Conservation (phyloP, 805 yeast species). For the Yarrowia alimentaria region DNA sequence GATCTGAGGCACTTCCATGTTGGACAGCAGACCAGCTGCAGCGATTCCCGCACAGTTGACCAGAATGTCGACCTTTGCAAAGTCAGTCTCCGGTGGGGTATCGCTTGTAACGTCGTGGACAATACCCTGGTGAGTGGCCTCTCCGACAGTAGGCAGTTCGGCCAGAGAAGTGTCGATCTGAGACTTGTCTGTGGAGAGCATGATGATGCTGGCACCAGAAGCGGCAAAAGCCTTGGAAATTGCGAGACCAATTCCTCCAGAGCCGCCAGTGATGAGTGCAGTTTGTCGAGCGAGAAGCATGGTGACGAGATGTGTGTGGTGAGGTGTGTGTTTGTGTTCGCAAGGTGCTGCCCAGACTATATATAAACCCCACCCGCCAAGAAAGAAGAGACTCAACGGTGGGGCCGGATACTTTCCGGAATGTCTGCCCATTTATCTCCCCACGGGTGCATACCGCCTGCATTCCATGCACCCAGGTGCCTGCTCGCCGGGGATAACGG, state of each 20-base stretch:
- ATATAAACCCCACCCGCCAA: no score
- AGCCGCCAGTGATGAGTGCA: slow-evolving; percentile 59
- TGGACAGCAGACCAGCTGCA: slow-evolving; percentile 51
- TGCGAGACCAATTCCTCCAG: slow-evolving; percentile 62
- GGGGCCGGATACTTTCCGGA: no score
- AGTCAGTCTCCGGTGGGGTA: slow-evolving; percentile 5
- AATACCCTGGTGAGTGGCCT: not conserved
- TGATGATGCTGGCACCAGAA: slow-evolving; percentile 52
- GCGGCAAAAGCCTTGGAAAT: slow-evolving; percentile 53
- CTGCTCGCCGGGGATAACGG: no score
- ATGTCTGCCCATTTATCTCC: no score
- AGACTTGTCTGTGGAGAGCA: slow-evolving; percentile 50
- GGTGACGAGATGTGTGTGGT: not conserved
- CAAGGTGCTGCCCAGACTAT: no score
- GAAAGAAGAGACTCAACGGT: no score
- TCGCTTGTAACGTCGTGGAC: not conserved
- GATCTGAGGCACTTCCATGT: slow-evolving; percentile 45
- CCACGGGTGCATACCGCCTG: no score
- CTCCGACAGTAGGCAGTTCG: not conserved
- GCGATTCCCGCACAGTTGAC: slow-evolving; percentile 61
- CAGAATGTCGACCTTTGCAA: slow-evolving; percentile 43
- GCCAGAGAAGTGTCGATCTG: slow-evolving; percentile 37
- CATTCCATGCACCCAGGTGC: no score
- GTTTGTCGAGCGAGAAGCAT: slow-evolving; percentile 18
- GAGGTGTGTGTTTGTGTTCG: no score